Evolutionary conservation across 192 early-diverging fungal species (phyloP), one percentile per base, ranked within the genome.

Genomic region (Rhizoclosmatium globosum): DNA sequence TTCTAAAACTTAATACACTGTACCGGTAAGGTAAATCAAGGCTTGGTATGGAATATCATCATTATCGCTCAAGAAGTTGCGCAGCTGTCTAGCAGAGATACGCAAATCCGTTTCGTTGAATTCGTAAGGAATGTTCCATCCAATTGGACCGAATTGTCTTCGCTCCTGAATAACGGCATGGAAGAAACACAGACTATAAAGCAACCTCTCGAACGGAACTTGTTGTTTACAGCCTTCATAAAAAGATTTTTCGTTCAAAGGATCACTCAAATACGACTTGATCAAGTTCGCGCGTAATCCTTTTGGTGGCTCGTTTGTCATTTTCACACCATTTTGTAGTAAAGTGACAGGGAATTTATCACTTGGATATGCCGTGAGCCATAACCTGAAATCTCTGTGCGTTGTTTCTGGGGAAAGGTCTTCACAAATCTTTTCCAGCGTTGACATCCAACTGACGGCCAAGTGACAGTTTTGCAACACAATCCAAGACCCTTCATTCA

Each of bases 71-170:
- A 90, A 73, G 71, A 90, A 90, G 76, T 90, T 90, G 31, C 88
- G 79, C 39, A 90, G 71, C 69, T 90, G 89, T n/a, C 89, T 58
- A 4, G 87, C 89, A 4, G 89, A 90, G n/a, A 90, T 90, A 43
- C 89, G 65, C 13, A 90, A 68, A 76, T 90, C 89, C 1, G 89
- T 89, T 43, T 90, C 89, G 58, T 89, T 90, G 76, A 90, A 90
- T 74, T 90, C 89, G 67, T 90, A 90, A 38, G 89, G 88, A 79
- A 90, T 90, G 69, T 90, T 90, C 89, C 89, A 90, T 6, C 89
- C 89, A 81, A 90, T 90, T 15, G 89, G 88, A 11, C 89, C 89
- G 82, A 89, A 90, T 68, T 88, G 82, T 42, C 86, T 11, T 38
- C 89, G 47, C 64, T 90, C 89, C 60, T 90, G 89, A n/a, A 90